Base-by-base conservation (phyloP, 495 filamentous ascomycete species). In the Podospora bellae-mahoneyi region DNA sequence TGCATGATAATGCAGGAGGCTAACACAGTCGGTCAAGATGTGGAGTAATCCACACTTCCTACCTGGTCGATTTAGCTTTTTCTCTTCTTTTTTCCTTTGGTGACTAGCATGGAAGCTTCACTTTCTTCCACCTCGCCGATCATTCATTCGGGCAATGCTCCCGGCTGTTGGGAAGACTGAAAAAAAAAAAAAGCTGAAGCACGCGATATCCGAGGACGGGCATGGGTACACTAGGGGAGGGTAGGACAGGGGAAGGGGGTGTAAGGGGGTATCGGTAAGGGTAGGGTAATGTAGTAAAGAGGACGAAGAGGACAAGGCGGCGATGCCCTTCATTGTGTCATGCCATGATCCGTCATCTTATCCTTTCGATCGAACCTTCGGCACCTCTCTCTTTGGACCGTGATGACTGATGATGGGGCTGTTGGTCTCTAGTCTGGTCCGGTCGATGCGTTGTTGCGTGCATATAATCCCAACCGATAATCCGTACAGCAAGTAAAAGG, bases 1-100 rank as follows among this genome's bases (percentile, higher is more conserved):
- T 72, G 73, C 73, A 72, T 64, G 67, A 68, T 70, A 62, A 77
- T 75, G 75, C 73, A 75, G 65, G 39, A 48, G 62, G 67, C 74
- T 69, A 74, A 69, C 59, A 48, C 63, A 62, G 72, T 73, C 75
- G 75, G 73, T 77, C 71, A 65, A 63, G 65, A 59, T 68, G 72
- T 71, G 75, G 75, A 72, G 64, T 59, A 64, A 20, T 64, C 56
- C 64, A 60, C 60, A 62, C 64, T 66, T 59, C 70, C 44, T 30
- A 23, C 32, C 44, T 30, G 60, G 57, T 66, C 59, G 61, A 20
- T 60, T 28, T 62, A 59, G 62, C 15, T n/a, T 60, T 20, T 66
- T 44, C 19, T 48, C 30, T 13, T 48, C 15, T 48, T 13, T 48
- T 48, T 48, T 13, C 15, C 13, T 48, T 48, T 48, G 39, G 39